Conservation (phyloP, 768 basidiomycete species). For the Macrocybe gigantea region DNA sequence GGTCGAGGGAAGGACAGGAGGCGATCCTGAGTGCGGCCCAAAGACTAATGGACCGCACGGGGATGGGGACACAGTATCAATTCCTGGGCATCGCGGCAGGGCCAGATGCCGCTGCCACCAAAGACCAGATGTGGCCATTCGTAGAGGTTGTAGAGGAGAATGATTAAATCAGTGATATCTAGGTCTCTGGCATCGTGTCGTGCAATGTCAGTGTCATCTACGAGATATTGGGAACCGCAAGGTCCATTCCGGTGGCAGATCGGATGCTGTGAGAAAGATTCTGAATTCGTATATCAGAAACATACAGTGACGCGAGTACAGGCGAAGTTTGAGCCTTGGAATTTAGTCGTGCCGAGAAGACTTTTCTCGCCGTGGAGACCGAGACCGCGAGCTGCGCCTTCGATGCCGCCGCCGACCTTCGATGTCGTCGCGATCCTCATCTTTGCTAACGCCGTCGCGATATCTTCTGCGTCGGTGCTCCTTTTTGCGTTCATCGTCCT, state of each 20-base stretch:
- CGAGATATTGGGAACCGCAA: neutral
- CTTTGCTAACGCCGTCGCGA: neutral
- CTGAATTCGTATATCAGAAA: too few relatives aligned
- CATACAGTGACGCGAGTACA: too few relatives aligned
- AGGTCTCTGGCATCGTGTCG: slow-evolving; percentile 5
- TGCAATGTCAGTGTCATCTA: neutral
- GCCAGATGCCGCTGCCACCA: slow-evolving; percentile 1
- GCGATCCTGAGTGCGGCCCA: slow-evolving; percentile 56
- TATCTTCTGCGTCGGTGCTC: neutral
- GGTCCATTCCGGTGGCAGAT: too few relatives aligned
- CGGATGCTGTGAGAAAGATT: too few relatives aligned
- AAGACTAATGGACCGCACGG: slow-evolving; percentile 67
- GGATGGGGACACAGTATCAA: slow-evolving; percentile 89
- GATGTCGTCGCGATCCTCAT: neutral
- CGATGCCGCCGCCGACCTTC: slow-evolving; percentile 3
- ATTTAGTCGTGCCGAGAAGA: neutral
- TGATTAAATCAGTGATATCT: neutral
- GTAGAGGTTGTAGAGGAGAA: slow-evolving; percentile 10
- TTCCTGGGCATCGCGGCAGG: slow-evolving; percentile 54
- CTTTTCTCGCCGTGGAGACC: slow-evolving; percentile 21
- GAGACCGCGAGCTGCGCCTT: slow-evolving; percentile 28
- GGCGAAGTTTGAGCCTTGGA: neutral
- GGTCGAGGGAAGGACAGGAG: slow-evolving; percentile 39
- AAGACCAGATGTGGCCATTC: slow-evolving; percentile 27
- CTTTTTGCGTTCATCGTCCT: neutral